These are phyloP conservation scores for Lipomyces mesembrius DNA, from an alignment of 805 yeast species.

Conservation along the genomic window DNA sequence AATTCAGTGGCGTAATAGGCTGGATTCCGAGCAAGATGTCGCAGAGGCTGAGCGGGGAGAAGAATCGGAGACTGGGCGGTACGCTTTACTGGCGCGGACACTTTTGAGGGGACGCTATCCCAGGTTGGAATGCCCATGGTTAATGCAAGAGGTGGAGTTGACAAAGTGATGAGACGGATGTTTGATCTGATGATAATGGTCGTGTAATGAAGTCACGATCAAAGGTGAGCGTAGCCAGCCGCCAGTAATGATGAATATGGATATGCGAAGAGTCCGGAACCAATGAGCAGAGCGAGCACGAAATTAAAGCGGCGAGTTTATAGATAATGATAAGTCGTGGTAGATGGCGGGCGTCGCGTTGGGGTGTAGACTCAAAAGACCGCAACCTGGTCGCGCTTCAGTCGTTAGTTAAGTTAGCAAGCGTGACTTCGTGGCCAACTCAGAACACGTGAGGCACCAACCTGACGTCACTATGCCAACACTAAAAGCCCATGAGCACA, in stretches of 20 bases:
- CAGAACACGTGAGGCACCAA: not conserved
- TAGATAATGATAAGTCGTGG: no score
- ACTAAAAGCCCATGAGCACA: not conserved
- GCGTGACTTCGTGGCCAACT: not conserved
- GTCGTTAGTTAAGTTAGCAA: not conserved
- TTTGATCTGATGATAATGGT: not conserved
- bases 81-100: not conserved
- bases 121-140: constrained; percentile 31
- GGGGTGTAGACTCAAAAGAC: not conserved
- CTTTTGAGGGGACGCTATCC: constrained; percentile 16
- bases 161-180: not conserved
- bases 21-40: not conserved
- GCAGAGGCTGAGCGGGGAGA: constrained; percentile 4
- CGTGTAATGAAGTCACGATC: not conserved
- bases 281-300: not conserved
- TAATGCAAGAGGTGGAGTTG: not conserved
- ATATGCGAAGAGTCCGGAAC: not conserved
- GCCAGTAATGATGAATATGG: not conserved
- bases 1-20: not conserved
- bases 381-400: not conserved
- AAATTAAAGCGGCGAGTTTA: not conserved
- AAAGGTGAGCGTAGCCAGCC: not conserved
- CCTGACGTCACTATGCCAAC: not conserved
- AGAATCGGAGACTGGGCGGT: not conserved
- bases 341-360: not conserved